Conservation (phyloP, 495 filamentous ascomycete species). For the Terfezia boudieri region DNA sequence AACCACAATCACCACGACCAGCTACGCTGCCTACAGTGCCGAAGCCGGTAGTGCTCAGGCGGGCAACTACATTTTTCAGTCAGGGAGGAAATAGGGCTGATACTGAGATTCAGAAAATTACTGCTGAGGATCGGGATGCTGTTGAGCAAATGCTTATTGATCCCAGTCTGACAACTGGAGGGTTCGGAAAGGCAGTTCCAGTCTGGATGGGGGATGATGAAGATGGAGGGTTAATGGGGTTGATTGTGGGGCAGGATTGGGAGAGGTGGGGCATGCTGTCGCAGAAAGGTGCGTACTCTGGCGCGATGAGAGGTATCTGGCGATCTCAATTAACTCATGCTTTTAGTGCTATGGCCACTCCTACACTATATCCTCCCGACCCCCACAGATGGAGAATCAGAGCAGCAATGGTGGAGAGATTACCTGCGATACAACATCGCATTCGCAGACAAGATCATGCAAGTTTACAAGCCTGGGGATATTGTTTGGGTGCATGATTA, state of each 20-base stretch:
- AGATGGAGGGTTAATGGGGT: conserved; percentile 33
- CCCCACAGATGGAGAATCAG: conserved; percentile 47
- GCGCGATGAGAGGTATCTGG: background rate
- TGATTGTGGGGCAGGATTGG: conserved; percentile 51
- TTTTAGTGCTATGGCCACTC: conserved; percentile 43
- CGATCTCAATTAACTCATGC: background rate
- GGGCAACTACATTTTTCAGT: conserved; percentile 20
- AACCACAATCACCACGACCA: background rate
- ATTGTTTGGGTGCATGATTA: conserved; percentile 84
- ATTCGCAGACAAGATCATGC: conserved; percentile 66
- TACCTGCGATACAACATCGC: conserved; percentile 71
- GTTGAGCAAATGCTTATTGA: conserved; percentile 49
- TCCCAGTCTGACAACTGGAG: conserved; percentile 14
- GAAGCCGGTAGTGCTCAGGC: conserved; percentile 12
- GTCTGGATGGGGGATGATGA: conserved; percentile 64
- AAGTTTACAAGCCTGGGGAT: conserved; percentile 72
- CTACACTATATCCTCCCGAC: conserved; percentile 88
- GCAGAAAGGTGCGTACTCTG: conserved; percentile 37
- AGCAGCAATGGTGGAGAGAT: conserved; percentile 67
- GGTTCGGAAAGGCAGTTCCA: conserved; percentile 44
- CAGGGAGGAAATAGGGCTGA: conserved; percentile 31
- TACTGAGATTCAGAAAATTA: conserved; percentile 41
- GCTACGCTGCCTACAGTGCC: background rate
- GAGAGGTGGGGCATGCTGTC: conserved; percentile 56
- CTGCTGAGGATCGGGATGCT: conserved; percentile 37